Evolutionary conservation across 192 early-diverging fungal genomes (phyloP), one percentile per base, ranked within the genome.

Genomic region (Coemansia sp.): DNA sequence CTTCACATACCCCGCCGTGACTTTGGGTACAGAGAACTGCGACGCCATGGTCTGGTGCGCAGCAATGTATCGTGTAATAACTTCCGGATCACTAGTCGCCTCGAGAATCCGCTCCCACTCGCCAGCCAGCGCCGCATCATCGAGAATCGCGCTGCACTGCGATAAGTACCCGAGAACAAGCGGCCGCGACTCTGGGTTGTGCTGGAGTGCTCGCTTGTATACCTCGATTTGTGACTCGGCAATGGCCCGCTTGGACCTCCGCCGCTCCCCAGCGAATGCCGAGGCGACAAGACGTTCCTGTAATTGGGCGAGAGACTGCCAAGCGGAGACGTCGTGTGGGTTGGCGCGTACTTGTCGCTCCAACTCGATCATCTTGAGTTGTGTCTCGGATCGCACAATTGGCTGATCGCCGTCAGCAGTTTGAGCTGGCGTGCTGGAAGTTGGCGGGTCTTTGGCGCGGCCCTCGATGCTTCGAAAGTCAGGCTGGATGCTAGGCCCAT

Each of bases 391-490:
- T 17, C 51, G 34, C 10, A 23, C 21, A 25, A 64, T 65, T 36
- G 42, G 64, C 44, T 12, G 9, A n/a, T 57, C 59, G 25, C 25
- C 25, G n/a, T 14, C 39, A 25, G 21, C 39, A 31, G 3, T 6
- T 15, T 6, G 12, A 25, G 44, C 44, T 10, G 19, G 5, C 17
- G 48, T 15, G 39, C 31, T 44, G 41, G 69, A 32, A 2, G 25
- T 2, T 34, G 64, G 7, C 8, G 57, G 23, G 15, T 11, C 32
- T 14, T 36, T 65, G 14, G 68, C 68, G 39, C 69, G 69, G 0
- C 76, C 76, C 5, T 74, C 76, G 2, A 78, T 51, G 38, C 72
- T 78, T 34, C 72, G 50, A 57, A 78, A 70, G 27, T 70, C 60
- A 9, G 63, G 66, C 3, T 51, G 51, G 3, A 4, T 14, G 2